These are phyloP conservation scores for Trichoderma sp. DNA, from an alignment of 2,329 filamentous ascomycete species.

Conservation along the genomic window DNA sequence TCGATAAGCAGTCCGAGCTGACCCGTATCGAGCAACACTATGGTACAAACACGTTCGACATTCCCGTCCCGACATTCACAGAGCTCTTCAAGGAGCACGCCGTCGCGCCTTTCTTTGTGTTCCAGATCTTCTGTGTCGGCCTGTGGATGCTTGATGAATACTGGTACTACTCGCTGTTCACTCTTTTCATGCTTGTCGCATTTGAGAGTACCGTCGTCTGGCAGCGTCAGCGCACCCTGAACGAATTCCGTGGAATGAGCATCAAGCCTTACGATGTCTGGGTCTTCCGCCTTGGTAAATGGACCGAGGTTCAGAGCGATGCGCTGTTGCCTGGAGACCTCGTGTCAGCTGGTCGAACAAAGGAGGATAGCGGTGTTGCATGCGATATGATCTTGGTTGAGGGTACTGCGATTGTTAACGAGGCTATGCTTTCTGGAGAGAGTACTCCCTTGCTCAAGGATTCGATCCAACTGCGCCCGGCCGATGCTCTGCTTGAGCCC, in stretches of 20 bases:
- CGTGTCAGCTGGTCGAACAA: conserved; percentile 88
- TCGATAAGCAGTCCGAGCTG: conserved; percentile 74
- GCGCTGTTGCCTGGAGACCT: conserved; percentile 91
- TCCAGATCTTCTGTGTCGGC: conserved; percentile 98
- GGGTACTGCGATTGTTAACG: conserved; percentile 95
- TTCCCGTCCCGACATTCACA: conserved; percentile 91
- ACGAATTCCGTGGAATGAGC: conserved; percentile 97
- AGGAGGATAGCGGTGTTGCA: conserved; percentile 94
- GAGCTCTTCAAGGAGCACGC: conserved; percentile 98
- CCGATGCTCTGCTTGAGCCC: conserved; percentile 77
- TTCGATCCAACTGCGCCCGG: conserved; percentile 86
- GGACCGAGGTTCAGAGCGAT: conserved; percentile 88
- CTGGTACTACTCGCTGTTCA: conserved; percentile 99
- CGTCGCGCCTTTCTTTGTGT: conserved; percentile 98
- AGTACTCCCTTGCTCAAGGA: conserved; percentile 97
- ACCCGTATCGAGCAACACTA: conserved; percentile 87
- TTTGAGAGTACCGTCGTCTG: conserved; percentile 99
- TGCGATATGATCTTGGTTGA: conserved; percentile 97
- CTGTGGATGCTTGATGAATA: conserved; percentile 99
- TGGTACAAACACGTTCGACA: conserved; percentile 95
- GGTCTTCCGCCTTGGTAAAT: conserved; percentile 85
- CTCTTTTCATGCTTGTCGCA: conserved; percentile 94
- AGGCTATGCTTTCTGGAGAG: conserved; percentile 98
- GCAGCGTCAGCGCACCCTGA: conserved; percentile 95
- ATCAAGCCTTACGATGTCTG: conserved; percentile 97